Evolutionary conservation across 2,329 filamentous ascomycete species (phyloP).

Genomic region (Fusarium sp.): DNA sequence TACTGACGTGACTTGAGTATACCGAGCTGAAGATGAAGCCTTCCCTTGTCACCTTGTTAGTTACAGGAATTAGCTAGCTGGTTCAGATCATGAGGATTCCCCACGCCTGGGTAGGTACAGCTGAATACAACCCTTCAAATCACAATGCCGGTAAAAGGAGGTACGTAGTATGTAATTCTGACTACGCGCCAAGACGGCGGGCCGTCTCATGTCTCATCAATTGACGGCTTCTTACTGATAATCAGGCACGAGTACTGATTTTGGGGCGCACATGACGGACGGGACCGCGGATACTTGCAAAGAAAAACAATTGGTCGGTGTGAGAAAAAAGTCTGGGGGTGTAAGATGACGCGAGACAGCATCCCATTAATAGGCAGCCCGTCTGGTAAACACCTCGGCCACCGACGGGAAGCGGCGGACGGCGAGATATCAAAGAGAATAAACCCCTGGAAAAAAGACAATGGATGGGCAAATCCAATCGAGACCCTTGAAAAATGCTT

Average conservation of each 20-base stretch:
- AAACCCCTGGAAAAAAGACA: not conserved
- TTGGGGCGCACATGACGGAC: not conserved
- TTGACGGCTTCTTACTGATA: not conserved
- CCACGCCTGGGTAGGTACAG: not conserved
- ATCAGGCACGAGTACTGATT: not conserved
- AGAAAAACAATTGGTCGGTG: not conserved
- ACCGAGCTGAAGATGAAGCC: constrained; percentile 17
- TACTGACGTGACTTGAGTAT: constrained; percentile 8
- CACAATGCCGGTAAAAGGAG: not conserved
- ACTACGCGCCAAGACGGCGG: constrained; percentile 1
- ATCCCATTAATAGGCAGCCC: not conserved
- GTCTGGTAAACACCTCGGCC: constrained; percentile 17
- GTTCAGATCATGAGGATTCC: not conserved
- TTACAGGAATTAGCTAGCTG: not conserved
- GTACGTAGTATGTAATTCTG: constrained; percentile 4
- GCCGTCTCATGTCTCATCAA: constrained; percentile 3
- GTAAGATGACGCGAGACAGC: constrained; percentile 3
- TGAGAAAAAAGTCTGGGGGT: not conserved
- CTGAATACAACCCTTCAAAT: not conserved
- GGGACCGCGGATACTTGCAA: not conserved
- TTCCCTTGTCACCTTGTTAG: not conserved
- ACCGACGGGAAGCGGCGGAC: constrained; percentile 39
- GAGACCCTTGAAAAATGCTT: constrained; percentile 5
- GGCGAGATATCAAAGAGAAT: constrained; percentile 21
- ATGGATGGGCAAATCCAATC: constrained; percentile 13